phyloP scores from a whole-genome alignment of 805 yeast genomes.

The Wickerhamiella parazyma region DNA sequence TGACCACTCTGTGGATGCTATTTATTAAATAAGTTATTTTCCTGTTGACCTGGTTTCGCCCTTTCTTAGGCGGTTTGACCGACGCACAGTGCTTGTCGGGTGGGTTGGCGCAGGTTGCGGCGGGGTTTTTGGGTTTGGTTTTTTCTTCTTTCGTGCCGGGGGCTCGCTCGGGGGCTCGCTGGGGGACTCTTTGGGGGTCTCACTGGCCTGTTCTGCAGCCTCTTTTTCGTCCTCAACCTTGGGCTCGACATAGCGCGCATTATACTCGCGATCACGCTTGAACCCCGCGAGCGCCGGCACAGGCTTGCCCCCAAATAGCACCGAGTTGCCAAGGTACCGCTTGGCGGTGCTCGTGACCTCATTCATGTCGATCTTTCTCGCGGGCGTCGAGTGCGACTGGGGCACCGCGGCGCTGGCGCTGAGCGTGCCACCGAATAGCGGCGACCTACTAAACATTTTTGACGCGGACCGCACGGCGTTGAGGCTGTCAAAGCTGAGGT shows the following conservation, averaged over 20 bases:
- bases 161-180: no score
- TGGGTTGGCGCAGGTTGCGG: no score
- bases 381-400: slow-evolving; percentile 4
- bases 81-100: neutral
- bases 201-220: neutral
- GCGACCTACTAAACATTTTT: slow-evolving; percentile 2
- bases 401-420: neutral
- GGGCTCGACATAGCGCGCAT: slow-evolving; percentile 3
- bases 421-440: slow-evolving; percentile 4
- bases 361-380: neutral
- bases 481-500: neutral
- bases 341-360: neutral
- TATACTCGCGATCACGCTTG: neutral
- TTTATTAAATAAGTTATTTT: neutral
- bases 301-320: slow-evolving; percentile 3
- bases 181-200: no score
- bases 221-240: neutral
- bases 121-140: no score
- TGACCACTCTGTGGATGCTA: neutral
- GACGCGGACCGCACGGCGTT: slow-evolving; percentile 3
- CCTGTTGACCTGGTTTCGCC: no score
- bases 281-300: slow-evolving; percentile 2
- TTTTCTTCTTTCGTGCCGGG: no score
- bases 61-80: slow-evolving; percentile 1
- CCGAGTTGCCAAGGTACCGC: neutral